Conservation (phyloP, 306 rosid species). For the Trichosanthes cucumerina region DNA sequence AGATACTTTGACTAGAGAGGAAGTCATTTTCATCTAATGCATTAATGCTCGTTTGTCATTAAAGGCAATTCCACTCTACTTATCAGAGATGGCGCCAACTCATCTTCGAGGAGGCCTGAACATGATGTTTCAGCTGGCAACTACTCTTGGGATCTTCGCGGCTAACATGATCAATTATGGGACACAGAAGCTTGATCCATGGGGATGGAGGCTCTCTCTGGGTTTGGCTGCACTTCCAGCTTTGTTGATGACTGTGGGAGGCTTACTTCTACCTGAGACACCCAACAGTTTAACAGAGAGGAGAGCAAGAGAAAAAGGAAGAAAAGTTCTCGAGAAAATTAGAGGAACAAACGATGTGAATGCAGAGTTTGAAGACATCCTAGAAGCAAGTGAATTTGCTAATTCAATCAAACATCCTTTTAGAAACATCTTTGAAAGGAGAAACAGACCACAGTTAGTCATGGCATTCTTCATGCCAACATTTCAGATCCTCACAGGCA, state of each 20-base stretch:
- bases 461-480: constrained; percentile 85
- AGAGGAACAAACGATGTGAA: constrained; percentile 63
- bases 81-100: constrained; percentile 93
- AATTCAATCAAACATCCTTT: constrained; percentile 57
- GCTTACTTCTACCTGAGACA: constrained; percentile 74
- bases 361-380: constrained; percentile 77
- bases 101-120: constrained; percentile 84
- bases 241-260: constrained; percentile 64
- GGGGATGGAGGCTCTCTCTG: constrained; percentile 95
- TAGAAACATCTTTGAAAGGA: constrained; percentile 51
- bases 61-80: constrained; percentile 83
- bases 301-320: constrained; percentile 48
- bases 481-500: constrained; percentile 82
- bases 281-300: constrained; percentile 80
- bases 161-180: constrained; percentile 89
- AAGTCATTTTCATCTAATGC: background rate
- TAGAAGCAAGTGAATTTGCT: constrained; percentile 70
- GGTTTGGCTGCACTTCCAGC: constrained; percentile 82
- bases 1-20: background rate
- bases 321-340: constrained; percentile 48
- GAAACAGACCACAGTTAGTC: constrained; percentile 63
- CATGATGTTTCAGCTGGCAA: constrained; percentile 95
- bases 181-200: constrained; percentile 56
- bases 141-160: constrained; percentile 71
- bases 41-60: constrained; percentile 18